A percentile compares a stretch with the other conserved stretches of the same genome.
Conservation (phyloP, 345 rosid genomes). For the Sonneratia alba region DNA sequence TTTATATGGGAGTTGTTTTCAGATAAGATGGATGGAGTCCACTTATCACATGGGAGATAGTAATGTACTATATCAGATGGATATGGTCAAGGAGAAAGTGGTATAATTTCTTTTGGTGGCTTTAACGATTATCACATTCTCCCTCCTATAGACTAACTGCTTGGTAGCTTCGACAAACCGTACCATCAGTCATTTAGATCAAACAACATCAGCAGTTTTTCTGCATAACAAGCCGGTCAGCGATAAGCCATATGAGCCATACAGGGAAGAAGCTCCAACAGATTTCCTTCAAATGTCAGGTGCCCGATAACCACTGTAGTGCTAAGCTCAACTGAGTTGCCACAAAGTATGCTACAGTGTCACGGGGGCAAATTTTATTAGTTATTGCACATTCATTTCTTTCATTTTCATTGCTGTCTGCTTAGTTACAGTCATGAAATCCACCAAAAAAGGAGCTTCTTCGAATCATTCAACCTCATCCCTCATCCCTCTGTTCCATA, state of each 20-base stretch:
- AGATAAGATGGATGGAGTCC: slow-evolving; percentile 18
- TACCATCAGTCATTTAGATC: slow-evolving; percentile 33
- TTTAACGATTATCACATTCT: slow-evolving; percentile 40
- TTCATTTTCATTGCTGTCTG: slow-evolving; percentile 9
- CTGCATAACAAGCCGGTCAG: slow-evolving; percentile 47
- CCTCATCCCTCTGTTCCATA: too few relatives aligned
- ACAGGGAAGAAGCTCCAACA: slow-evolving; percentile 65
- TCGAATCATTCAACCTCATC: too few relatives aligned
- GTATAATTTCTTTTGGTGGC: slow-evolving; percentile 51
- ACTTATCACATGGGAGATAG: slow-evolving; percentile 30
- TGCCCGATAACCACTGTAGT: slow-evolving; percentile 62
- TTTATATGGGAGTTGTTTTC: slow-evolving; percentile 8
- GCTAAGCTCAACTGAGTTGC: slow-evolving; percentile 93
- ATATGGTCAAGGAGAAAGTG: slow-evolving; percentile 43
- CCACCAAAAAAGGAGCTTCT: slow-evolving; percentile 43
- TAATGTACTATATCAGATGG: slow-evolving; percentile 20
- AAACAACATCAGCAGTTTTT: slow-evolving; percentile 17
- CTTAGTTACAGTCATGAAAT: slow-evolving; percentile 14
- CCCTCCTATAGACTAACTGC: slow-evolving; percentile 30
- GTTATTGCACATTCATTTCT: slow-evolving; percentile 3
- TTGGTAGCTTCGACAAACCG: slow-evolving; percentile 34
- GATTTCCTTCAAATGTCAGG: slow-evolving; percentile 91
- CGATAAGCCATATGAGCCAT: slow-evolving; percentile 26
- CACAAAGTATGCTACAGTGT: slow-evolving; percentile 66
- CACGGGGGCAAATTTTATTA: slow-evolving; percentile 51